Percentiles rank a stretch among this genome's conserved stretches.
These are phyloP conservation scores for Lunasporangiospora selenospora DNA, from an alignment of 192 early-diverging fungal species.

Conservation along the genomic window DNA sequence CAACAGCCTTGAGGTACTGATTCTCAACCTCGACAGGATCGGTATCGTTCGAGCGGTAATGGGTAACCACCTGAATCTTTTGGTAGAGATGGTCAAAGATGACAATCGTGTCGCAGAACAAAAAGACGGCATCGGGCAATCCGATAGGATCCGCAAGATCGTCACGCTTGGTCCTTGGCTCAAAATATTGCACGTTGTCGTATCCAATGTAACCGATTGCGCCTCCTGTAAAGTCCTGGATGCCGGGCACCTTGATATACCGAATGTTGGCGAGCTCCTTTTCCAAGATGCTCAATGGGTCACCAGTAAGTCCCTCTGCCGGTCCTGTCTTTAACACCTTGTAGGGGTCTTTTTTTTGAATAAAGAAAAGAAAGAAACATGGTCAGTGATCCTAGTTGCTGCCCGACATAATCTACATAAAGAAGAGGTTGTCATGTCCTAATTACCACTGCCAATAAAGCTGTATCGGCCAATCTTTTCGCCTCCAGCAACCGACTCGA, in stretches of 20 bases:
- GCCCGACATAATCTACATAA: not conserved
- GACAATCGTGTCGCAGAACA: constrained; percentile 96
- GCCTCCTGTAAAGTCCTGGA: constrained; percentile 92
- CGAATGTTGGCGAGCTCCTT: constrained; percentile 79
- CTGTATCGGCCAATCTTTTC: constrained; percentile 97
- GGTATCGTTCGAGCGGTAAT: constrained; percentile 73
- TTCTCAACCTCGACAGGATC: constrained; percentile 59
- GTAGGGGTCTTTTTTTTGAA: constrained; percentile 72
- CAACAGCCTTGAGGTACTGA: constrained; percentile 74
- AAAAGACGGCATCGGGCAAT: constrained; percentile 92
- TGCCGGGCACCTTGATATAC: constrained; percentile 81
- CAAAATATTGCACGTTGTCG: constrained; percentile 98
- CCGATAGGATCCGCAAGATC: constrained; percentile 84
- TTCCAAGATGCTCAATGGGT: constrained; percentile 88
- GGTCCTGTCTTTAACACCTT: constrained; percentile 83
- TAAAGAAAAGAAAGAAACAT: constrained; percentile 4
- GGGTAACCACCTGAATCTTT: constrained; percentile 90
- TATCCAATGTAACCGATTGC: constrained; percentile 98
- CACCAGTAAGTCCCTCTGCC: constrained; percentile 73
- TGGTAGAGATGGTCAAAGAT: constrained; percentile 96
- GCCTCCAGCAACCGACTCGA: constrained; percentile 93
- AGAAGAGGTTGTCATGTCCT: not conserved
- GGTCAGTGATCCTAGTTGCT: constrained; percentile 11
- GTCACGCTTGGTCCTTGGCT: constrained; percentile 82
- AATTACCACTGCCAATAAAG: constrained; percentile 87